Percentiles rank a stretch among this genome's conserved stretches.
phyloP scores from a whole-genome alignment of 1,284 basidiomycete species.

The Ceratobasidium sp. region DNA sequence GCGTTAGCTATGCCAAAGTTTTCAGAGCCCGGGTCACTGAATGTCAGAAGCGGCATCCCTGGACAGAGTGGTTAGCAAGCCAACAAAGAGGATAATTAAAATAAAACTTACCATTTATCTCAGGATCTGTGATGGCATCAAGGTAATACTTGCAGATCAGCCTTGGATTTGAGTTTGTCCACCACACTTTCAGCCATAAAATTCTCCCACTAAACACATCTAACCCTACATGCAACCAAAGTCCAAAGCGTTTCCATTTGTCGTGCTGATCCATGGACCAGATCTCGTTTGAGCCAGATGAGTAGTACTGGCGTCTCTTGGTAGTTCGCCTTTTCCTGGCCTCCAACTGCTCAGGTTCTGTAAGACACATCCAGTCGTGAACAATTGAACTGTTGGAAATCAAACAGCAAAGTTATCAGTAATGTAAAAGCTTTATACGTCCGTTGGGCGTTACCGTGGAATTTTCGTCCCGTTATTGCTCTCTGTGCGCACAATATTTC shows the following conservation, averaged over 20 bases:
- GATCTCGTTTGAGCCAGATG: slow-evolving; percentile 61
- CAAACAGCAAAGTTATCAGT: background rate
- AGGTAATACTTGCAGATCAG: slow-evolving; percentile 59
- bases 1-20: slow-evolving; percentile 61
- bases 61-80: background rate
- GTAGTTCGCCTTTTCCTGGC: background rate
- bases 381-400: background rate
- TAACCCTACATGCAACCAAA: slow-evolving; percentile 58
- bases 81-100: background rate
- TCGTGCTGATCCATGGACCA: slow-evolving; percentile 62
- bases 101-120: slow-evolving; percentile 51
- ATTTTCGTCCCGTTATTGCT: background rate
- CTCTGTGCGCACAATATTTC: background rate
- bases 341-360: background rate
- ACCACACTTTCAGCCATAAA: slow-evolving; percentile 62
- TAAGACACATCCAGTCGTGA: background rate
- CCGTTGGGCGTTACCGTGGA: background rate
- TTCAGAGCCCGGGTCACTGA: slow-evolving; percentile 61
- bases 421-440: background rate
- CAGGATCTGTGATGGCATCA: slow-evolving; percentile 51
- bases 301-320: background rate
- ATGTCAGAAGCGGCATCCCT: slow-evolving; percentile 58
- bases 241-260: slow-evolving; percentile 61
- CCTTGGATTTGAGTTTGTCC: slow-evolving; percentile 61
- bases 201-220: slow-evolving; percentile 58